Conservation (phyloP, 1,284 basidiomycete species). For the Ceratobasidium sp. region DNA sequence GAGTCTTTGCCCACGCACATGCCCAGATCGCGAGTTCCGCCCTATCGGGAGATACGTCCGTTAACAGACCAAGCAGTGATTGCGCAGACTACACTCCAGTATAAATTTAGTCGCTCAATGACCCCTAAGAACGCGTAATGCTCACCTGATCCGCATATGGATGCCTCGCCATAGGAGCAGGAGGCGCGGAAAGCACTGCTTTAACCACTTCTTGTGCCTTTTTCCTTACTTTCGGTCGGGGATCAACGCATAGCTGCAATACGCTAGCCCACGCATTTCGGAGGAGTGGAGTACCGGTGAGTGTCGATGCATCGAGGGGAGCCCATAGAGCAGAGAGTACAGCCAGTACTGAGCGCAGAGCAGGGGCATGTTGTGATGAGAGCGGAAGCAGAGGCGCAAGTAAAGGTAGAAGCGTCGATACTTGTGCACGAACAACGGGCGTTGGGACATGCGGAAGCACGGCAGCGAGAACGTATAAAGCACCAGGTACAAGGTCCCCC, state of each 20-base stretch:
- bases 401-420: conserved; percentile 71
- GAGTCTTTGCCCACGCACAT: conserved; percentile 72
- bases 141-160: conserved; percentile 85
- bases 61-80: conserved; percentile 14
- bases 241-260: conserved; percentile 85
- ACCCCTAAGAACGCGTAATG: conserved; percentile 73
- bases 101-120: conserved; percentile 56
- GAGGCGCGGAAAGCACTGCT: conserved; percentile 78
- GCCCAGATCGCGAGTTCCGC: conserved; percentile 84
- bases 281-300: conserved; percentile 71
- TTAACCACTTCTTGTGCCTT: conserved; percentile 87
- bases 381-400: conserved; percentile 80
- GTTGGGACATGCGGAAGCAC: conserved; percentile 76
- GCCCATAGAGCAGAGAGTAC: conserved; percentile 74
- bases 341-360: conserved; percentile 78
- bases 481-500: conserved; percentile 85
- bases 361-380: conserved; percentile 65
- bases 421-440: conserved; percentile 75
- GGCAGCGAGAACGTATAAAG: conserved; percentile 89
- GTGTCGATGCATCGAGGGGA: conserved; percentile 74
- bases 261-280: conserved; percentile 82
- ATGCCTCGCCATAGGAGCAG: conserved; percentile 79
- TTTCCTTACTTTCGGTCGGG: conserved; percentile 93
- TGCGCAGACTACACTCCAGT: conserved; percentile 4
- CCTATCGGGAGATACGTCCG: conserved; percentile 56